phyloP scores from a whole-genome alignment of 495 filamentous ascomycete genomes.

The Talaromyces trachyspermus region DNA sequence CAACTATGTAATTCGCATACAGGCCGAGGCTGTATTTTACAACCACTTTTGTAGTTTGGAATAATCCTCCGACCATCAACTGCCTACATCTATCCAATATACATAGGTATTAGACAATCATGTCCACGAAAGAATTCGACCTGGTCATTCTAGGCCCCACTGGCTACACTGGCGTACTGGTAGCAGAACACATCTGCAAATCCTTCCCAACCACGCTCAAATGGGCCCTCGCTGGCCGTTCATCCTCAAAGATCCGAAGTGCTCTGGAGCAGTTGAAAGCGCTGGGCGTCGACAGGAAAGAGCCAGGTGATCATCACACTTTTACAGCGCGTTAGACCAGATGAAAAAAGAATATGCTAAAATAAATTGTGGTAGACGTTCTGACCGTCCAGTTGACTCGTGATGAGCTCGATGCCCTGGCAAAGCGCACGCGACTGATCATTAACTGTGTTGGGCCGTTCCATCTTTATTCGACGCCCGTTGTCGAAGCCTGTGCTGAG shows the following conservation, averaged over 20 bases:
- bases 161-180: constrained; percentile 80
- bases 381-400: constrained; percentile 58
- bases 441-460: constrained; percentile 88
- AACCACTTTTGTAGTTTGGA: too few species aligned
- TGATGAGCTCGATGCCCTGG: constrained; percentile 56
- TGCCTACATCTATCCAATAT: not conserved
- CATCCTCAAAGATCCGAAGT: constrained; percentile 58
- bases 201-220: constrained; percentile 69
- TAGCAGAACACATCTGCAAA: constrained; percentile 68
- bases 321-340: constrained; percentile 4
- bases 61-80: too few species aligned
- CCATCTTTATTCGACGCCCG: constrained; percentile 64
- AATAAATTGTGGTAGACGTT: constrained; percentile 39
- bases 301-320: constrained; percentile 47
- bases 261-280: constrained; percentile 57
- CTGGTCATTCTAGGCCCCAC: constrained; percentile 75
- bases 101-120: not conserved
- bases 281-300: constrained; percentile 61
- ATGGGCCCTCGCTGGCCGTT: constrained; percentile 89
- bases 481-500: constrained; percentile 81
- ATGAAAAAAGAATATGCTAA: constrained; percentile 6
- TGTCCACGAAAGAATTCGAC: constrained; percentile 60
- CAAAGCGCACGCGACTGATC: constrained; percentile 66
- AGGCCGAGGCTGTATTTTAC: too few species aligned
- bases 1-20: too few species aligned